A percentile compares a stretch with the other conserved stretches of the same genome.
phyloP scores from a whole-genome alignment of 306 rosid species.

The Cucurbita pepo region DNA sequence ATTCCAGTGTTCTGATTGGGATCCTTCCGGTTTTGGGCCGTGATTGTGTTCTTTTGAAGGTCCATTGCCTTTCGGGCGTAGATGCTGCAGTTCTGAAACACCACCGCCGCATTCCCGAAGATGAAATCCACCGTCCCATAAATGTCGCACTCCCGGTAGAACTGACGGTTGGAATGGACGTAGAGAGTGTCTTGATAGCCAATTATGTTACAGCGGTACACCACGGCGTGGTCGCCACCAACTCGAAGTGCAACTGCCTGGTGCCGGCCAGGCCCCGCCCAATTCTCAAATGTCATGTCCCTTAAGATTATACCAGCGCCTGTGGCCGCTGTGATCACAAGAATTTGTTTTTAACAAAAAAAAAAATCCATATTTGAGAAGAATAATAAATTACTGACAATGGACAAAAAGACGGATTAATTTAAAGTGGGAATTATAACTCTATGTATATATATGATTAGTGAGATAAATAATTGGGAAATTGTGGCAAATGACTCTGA shows the following conservation, averaged over 20 bases:
- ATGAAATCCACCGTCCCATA: slow-evolving; percentile 86
- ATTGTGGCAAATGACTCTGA: background rate
- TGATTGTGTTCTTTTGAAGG: slow-evolving; percentile 57
- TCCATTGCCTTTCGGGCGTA: slow-evolving; percentile 71
- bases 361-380: no score
- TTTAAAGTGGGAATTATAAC: background rate
- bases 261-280: slow-evolving; percentile 67
- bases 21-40: slow-evolving; percentile 91
- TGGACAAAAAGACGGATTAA: no score
- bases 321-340: slow-evolving; percentile 41
- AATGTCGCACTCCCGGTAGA: slow-evolving; percentile 57
- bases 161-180: slow-evolving; percentile 87
- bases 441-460: background rate
- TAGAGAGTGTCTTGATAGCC: slow-evolving; percentile 86
- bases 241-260: slow-evolving; percentile 95
- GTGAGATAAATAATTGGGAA: background rate
- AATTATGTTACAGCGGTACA: slow-evolving; percentile 50
- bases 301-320: slow-evolving; percentile 78
- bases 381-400: no score
- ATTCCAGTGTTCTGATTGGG: slow-evolving; percentile 95
- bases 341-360: no score
- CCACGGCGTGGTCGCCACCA: slow-evolving; percentile 79
- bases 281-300: slow-evolving; percentile 71
- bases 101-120: slow-evolving; percentile 92
- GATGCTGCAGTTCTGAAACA: slow-evolving; percentile 65